Percentiles rank a stretch among this genome's conserved stretches.
phyloP scores from a whole-genome alignment of 2,329 filamentous ascomycete genomes.

The Cytospora chrysosperma region DNA sequence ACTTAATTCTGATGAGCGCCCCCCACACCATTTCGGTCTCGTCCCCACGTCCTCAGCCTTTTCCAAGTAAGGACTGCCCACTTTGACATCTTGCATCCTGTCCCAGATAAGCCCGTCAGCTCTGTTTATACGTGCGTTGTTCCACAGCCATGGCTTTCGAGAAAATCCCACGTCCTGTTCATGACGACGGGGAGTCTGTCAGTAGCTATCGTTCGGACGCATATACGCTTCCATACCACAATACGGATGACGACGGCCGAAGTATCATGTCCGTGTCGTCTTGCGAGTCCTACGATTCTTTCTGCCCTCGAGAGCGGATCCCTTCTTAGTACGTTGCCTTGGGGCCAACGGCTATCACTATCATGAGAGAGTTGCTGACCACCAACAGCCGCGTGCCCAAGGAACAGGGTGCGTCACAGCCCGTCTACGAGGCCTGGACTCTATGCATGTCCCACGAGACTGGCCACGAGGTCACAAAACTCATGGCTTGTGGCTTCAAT shows the following conservation, averaged over 20 bases:
- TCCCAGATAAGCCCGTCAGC: not conserved
- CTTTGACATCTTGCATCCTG: not conserved
- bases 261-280: not conserved
- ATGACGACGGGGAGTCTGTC: conserved; percentile 2
- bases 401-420: conserved; percentile 24
- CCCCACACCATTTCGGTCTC: not conserved
- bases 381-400: conserved; percentile 25
- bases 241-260: conserved; percentile 8
- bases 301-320: not conserved
- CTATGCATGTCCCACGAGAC: conserved; percentile 24
- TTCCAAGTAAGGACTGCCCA: not conserved
- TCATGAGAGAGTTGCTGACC: not conserved
- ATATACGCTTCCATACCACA: conserved; percentile 6
- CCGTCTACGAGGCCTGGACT: conserved; percentile 32
- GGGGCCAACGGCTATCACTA: too few relatives aligned
- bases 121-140: not conserved
- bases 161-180: not conserved
- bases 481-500: conserved; percentile 26
- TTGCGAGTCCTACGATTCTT: conserved; percentile 9
- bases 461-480: conserved; percentile 13
- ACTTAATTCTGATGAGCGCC: conserved; percentile 4
- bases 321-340: not conserved
- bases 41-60: not conserved
- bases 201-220: conserved; percentile 13
- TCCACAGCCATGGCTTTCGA: not conserved